Percentiles rank a stretch among this genome's conserved stretches.
phyloP scores from a whole-genome alignment of 1,284 basidiomycete genomes.

The Cystobasidium slooffiae region DNA sequence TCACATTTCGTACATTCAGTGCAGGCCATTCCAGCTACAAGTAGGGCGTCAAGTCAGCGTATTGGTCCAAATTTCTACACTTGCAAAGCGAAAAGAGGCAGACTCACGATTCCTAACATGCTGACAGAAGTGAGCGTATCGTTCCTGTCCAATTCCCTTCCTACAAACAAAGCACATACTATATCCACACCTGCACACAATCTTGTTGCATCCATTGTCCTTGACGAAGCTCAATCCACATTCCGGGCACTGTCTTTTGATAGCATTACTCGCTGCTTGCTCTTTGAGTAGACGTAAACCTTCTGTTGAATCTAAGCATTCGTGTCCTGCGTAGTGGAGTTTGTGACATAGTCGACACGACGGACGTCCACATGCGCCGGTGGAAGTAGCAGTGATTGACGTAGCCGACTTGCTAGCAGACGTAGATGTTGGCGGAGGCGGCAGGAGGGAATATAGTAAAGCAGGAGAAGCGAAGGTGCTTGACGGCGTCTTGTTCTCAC shows the following conservation, averaged over 20 bases:
- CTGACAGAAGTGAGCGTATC: constrained; percentile 42
- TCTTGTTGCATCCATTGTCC: constrained; percentile 34
- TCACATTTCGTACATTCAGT: constrained; percentile 33
- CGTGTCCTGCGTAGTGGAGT: constrained; percentile 35
- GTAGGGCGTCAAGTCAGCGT: no score
- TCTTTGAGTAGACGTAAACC: constrained; percentile 30
- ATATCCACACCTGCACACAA: constrained; percentile 38
- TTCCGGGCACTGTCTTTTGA: constrained; percentile 41
- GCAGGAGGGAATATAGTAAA: constrained; percentile 20
- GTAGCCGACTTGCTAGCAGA: no score
- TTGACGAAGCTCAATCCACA: constrained; percentile 36
- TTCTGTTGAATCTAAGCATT: constrained; percentile 30
- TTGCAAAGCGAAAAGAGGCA: no score
- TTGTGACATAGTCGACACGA: constrained; percentile 32
- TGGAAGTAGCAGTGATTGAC: background rate
- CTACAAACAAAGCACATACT: constrained; percentile 40
- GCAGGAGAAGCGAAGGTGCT: constrained; percentile 22
- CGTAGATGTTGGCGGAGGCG: constrained; percentile 6
- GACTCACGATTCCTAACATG: constrained; percentile 22
- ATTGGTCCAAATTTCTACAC: no score
- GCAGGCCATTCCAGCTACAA: constrained; percentile 24
- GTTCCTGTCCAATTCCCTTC: constrained; percentile 32
- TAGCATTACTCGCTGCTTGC: constrained; percentile 36
- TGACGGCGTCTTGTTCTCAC: background rate
- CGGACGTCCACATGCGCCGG: constrained; percentile 1